Conservation (phyloP, 495 filamentous ascomycete species). For the Schizothecium vesticola region DNA sequence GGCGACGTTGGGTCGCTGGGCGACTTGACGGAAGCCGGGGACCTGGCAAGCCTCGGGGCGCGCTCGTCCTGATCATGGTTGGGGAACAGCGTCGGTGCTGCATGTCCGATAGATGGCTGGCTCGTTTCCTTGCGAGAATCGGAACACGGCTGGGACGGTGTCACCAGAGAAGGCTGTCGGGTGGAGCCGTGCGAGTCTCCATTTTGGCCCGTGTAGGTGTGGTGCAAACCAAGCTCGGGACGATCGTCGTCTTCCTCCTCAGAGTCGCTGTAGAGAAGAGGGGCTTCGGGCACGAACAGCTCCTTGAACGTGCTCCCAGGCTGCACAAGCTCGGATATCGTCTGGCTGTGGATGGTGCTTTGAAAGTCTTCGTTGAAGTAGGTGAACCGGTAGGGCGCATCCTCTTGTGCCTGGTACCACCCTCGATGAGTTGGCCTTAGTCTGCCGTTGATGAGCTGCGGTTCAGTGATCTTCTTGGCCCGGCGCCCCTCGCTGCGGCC, state of each 20-base stretch:
- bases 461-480: constrained; percentile 88
- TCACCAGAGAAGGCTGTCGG: constrained; percentile 31
- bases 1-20: constrained; percentile 21
- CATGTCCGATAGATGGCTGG: constrained; percentile 9
- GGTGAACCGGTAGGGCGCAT: constrained; percentile 89
- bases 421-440: constrained; percentile 70
- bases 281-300: constrained; percentile 63
- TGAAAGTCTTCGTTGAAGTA: constrained; percentile 98
- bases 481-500: constrained; percentile 79
- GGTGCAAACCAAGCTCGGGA: constrained; percentile 17
- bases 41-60: constrained; percentile 18
- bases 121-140: constrained; percentile 17
- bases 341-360: constrained; percentile 91
- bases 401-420: constrained; percentile 87
- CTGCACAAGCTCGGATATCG: constrained; percentile 84
- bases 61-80: constrained; percentile 15
- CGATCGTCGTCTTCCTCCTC: constrained; percentile 41
- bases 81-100: constrained; percentile 4
- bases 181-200: constrained; percentile 27
- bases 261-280: constrained; percentile 52
- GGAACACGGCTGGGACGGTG: constrained; percentile 22
- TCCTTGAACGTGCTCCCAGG: constrained; percentile 77
- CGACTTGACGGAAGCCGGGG: constrained; percentile 21
- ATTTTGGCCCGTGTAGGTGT: constrained; percentile 21
- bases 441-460: constrained; percentile 82